Percentiles rank a stretch among this genome's conserved stretches.
Conservation (phyloP, 495 filamentous ascomycete genomes). For the Chaetomium cochliodes region DNA sequence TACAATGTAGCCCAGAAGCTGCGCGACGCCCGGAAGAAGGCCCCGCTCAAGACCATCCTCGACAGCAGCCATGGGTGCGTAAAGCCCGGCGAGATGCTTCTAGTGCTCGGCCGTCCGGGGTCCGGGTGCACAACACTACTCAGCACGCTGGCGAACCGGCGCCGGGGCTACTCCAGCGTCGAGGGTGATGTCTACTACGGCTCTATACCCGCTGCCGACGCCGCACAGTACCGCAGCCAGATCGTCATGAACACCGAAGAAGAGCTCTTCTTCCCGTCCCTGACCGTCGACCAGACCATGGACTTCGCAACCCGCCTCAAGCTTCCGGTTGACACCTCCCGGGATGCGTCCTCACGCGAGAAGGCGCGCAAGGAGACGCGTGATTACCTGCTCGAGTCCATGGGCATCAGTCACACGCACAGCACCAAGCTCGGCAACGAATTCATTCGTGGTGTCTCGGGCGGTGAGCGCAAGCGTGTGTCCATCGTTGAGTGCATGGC, state of each 20-base stretch:
- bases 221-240: constrained; percentile 63
- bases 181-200: constrained; percentile 71
- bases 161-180: constrained; percentile 65
- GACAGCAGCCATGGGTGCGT: constrained; percentile 49
- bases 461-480: constrained; percentile 58
- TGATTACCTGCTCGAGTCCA: constrained; percentile 32
- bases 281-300: constrained; percentile 63
- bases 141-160: constrained; percentile 72
- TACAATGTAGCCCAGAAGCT: constrained; percentile 53
- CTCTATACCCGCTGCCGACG: constrained; percentile 49
- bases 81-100: constrained; percentile 75
- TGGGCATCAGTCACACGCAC: constrained; percentile 71
- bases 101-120: constrained; percentile 76
- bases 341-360: constrained; percentile 16
- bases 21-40: constrained; percentile 46
- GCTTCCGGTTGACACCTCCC: constrained; percentile 36
- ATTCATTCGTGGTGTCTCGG: constrained; percentile 68
- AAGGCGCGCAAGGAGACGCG: constrained; percentile 25
- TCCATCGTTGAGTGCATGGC: constrained; percentile 48
- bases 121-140: constrained; percentile 76
- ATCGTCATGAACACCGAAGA: constrained; percentile 55
- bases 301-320: constrained; percentile 58
- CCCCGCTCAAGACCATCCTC: constrained; percentile 60
- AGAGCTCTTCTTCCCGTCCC: constrained; percentile 61
- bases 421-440: constrained; percentile 80